Conservation (phyloP, 176 grass and related monocot species). For the Musa acuminata region DNA sequence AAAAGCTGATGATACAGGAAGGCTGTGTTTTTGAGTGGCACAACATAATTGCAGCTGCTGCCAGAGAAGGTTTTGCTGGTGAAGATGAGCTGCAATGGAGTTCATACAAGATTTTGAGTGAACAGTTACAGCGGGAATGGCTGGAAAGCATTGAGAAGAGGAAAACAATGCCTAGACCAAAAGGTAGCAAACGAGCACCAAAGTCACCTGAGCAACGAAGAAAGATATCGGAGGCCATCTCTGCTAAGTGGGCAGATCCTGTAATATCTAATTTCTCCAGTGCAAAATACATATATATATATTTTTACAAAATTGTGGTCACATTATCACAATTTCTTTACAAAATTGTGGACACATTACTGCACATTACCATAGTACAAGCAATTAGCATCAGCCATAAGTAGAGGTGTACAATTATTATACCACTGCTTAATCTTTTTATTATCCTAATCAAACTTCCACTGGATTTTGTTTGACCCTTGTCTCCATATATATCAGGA, state of each 20-base stretch:
- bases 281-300: background rate
- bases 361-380: too few species aligned
- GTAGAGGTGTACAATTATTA: too few species aligned
- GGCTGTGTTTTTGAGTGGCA: constrained; percentile 67
- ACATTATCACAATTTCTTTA: too few species aligned
- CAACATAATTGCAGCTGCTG: constrained; percentile 61
- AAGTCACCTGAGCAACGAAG: constrained; percentile 69
- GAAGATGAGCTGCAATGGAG: constrained; percentile 60
- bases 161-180: constrained; percentile 42
- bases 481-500: constrained; percentile 26
- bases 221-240: constrained; percentile 85
- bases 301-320: background rate
- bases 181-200: constrained; percentile 53
- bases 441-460: background rate
- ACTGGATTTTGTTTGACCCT: too few species aligned
- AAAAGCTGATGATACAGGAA: constrained; percentile 57
- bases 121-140: constrained; percentile 54
- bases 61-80: constrained; percentile 59
- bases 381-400: too few species aligned
- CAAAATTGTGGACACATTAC: too few species aligned
- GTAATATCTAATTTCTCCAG: constrained; percentile 22
- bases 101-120: constrained; percentile 61
- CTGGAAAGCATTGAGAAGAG: constrained; percentile 42
- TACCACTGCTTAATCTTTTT: background rate
- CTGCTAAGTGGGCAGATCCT: constrained; percentile 77